Percentiles rank a stretch among this genome's conserved stretches.
Conservation (phyloP, 371 early-diverging fungal genomes). For the Saksenaea oblongispora region DNA sequence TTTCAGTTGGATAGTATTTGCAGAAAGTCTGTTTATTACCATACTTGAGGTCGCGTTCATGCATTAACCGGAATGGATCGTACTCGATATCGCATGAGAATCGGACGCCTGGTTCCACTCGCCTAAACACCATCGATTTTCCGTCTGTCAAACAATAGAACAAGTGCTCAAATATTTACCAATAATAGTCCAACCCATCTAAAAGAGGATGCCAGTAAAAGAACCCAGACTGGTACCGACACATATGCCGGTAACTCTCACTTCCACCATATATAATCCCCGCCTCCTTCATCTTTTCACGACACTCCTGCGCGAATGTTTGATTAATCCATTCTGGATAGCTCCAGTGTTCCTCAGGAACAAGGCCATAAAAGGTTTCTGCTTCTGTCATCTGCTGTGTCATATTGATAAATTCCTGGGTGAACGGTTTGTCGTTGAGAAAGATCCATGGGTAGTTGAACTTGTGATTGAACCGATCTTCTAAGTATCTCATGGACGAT, state of each 20-base stretch:
- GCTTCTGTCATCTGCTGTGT: slow-evolving; percentile 44
- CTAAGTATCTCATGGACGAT: slow-evolving; percentile 69
- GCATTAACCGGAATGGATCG: slow-evolving; percentile 91
- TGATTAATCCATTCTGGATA: slow-evolving; percentile 80
- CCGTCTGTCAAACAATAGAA: neutral
- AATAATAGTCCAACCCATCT: slow-evolving; percentile 88
- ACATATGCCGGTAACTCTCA: slow-evolving; percentile 91
- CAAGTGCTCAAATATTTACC: slow-evolving; percentile 61
- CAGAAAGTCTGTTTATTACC: slow-evolving; percentile 32
- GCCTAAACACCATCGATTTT: slow-evolving; percentile 52
- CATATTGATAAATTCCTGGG: slow-evolving; percentile 64
- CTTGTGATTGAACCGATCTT: slow-evolving; percentile 78
- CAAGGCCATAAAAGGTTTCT: slow-evolving; percentile 37
- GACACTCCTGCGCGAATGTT: slow-evolving; percentile 50
- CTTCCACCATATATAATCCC: slow-evolving; percentile 79
- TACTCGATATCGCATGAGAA: slow-evolving; percentile 89
- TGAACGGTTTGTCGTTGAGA: slow-evolving; percentile 78
- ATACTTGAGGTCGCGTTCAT: slow-evolving; percentile 78
- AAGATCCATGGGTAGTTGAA: slow-evolving; percentile 88
- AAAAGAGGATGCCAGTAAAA: slow-evolving; percentile 84
- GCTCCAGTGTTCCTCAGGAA: slow-evolving; percentile 69
- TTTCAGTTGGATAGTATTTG: neutral
- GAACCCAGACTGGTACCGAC: slow-evolving; percentile 84
- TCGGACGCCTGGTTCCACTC: slow-evolving; percentile 93
- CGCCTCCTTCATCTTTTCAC: slow-evolving; percentile 55